A percentile compares a stretch with the other conserved stretches of the same genome.
Conservation (phyloP, 2,329 filamentous ascomycete genomes). For the Eurotiales sp. region DNA sequence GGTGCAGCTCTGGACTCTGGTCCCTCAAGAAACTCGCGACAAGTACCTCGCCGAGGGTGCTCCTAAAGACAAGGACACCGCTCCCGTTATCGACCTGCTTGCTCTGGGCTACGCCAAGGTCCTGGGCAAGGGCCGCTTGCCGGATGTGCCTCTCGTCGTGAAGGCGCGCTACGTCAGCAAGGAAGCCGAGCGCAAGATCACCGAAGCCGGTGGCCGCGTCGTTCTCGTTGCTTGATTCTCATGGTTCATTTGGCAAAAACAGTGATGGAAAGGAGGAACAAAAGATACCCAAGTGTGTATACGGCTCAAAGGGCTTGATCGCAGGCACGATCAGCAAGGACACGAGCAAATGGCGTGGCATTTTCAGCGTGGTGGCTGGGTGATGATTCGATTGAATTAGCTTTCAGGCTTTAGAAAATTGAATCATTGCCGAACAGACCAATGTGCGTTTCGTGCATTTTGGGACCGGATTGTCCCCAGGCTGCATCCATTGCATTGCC, state of each 20-base stretch:
- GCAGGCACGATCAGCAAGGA: conserved; percentile 9
- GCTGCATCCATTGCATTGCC: neutral
- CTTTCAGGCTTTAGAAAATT: conserved; percentile 15
- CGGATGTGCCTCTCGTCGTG: conserved; percentile 88
- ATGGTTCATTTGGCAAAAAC: neutral
- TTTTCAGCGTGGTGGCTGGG: conserved; percentile 19
- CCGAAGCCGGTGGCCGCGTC: conserved; percentile 90
- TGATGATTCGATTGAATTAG: conserved; percentile 16
- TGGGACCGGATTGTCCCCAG: neutral
- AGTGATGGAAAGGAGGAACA: neutral
- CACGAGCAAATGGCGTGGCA: conserved; percentile 11
- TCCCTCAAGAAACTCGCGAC: conserved; percentile 88
- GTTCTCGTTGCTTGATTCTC: conserved; percentile 80
- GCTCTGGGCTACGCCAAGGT: conserved; percentile 98
- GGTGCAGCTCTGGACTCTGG: conserved; percentile 82
- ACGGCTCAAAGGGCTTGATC: conserved; percentile 6
- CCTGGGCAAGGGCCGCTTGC: conserved; percentile 95
- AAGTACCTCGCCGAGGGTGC: conserved; percentile 73
- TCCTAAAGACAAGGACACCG: conserved; percentile 87
- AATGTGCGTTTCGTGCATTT: conserved; percentile 16
- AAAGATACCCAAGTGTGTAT: conserved; percentile 12
- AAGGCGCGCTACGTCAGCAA: conserved; percentile 93
- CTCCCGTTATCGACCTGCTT: conserved; percentile 96
- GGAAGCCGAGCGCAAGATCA: conserved; percentile 98
- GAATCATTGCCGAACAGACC: conserved; percentile 18